Base-by-base conservation (phyloP, 345 rosid genomes). In the Corymbia maculata region DNA sequence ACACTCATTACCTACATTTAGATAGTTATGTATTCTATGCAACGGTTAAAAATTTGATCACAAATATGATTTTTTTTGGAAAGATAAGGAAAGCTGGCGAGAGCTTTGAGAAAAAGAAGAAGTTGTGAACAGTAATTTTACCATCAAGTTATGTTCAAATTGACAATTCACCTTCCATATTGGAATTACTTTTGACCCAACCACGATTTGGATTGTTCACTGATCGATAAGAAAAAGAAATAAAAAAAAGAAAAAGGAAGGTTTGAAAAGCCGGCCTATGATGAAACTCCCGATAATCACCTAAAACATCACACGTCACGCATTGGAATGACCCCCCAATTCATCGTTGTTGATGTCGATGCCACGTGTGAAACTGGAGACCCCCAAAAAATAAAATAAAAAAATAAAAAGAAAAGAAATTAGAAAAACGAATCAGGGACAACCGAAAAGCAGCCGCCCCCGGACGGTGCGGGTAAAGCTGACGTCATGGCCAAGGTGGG, bases 401-500 rank as follows among this genome's bases (percentile, higher is more conserved):
- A 51, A 19, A 53, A 53, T 17, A 53, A 17, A 6, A 16, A 17
- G 28, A 19, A 22, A 51, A 22, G 11, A 55, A 26, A 49, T 50
- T n/a, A 53, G 30, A 57, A 24, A 10, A 32, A 13, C 75, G 32
- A 32, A 52, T 21, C 51, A 30, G 32, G 52, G 19, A 0, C 19
- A 57, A 47, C 52, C 86, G 16, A 89, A 55, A 24, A 88, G 44
- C 15, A 44, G 89, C 87, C 88, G 90, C 86, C 86, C 49, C 53
- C 84, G 90, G 92, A 82, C 90, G 89, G 92, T 88, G 88, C 49
- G 85, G 26, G 14, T 36, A 1, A 44, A 61, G 89, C 86, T 57
- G 36, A 85, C 91, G 90, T 89, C 89, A 91, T 14, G 49, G 45
- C 28, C 4, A 13, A 24, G 13, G 11, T 26, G 44, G 45, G 52